phyloP scores from a whole-genome alignment of 2,329 filamentous ascomycete genomes.

The Hypoxylon sp. region DNA sequence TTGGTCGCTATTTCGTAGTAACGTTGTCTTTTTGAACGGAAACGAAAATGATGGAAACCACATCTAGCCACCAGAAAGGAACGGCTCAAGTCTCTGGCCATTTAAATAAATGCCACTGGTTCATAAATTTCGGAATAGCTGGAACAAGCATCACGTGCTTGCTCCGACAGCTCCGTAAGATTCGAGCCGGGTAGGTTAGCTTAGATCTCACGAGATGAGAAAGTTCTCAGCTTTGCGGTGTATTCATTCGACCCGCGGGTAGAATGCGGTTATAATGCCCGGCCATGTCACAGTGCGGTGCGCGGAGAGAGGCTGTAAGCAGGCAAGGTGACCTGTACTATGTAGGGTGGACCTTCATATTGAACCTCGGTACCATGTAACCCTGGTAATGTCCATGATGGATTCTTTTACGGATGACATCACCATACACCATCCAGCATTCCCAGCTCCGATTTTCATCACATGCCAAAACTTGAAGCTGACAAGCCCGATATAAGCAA shows the following conservation, averaged over 20 bases:
- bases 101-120: neutral
- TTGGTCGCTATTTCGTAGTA: neutral
- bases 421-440: conserved; percentile 19
- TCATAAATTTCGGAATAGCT: conserved; percentile 2
- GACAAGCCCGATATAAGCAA: conserved; percentile 2
- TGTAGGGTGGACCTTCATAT: conserved; percentile 3
- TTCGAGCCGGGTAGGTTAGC: neutral
- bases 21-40: neutral
- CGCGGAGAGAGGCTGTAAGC: neutral
- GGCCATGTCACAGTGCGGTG: too few relatives aligned
- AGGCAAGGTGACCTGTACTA: conserved; percentile 9
- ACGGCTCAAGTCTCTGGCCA: neutral
- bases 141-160: conserved; percentile 15
- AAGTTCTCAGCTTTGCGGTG: neutral
- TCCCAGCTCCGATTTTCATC: conserved; percentile 30
- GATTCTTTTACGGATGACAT: conserved; percentile 24
- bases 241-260: neutral
- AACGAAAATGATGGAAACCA: neutral
- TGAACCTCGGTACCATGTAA: conserved; percentile 27
- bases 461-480: conserved; percentile 27
- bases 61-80: neutral
- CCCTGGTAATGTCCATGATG: conserved; percentile 13
- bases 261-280: neutral
- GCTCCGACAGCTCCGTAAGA: conserved; percentile 3
- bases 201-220: conserved; percentile 15